A percentile compares a stretch with the other conserved stretches of the same genome.
These are phyloP conservation scores for Aspergillus phoenicis DNA, from an alignment of 2,329 filamentous ascomycete genomes.

Conservation along the genomic window DNA sequence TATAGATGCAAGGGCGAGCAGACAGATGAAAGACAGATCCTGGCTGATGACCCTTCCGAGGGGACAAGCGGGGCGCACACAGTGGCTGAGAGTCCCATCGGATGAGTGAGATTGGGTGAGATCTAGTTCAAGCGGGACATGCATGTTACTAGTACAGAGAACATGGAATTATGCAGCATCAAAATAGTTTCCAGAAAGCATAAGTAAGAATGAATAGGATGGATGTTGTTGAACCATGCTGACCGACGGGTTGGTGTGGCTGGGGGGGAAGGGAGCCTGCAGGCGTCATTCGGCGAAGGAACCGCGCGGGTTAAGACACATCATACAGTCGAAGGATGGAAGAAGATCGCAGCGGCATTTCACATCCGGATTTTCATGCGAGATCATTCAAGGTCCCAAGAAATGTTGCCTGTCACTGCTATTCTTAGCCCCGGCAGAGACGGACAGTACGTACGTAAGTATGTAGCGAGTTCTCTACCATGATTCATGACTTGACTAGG, in stretches of 20 bases:
- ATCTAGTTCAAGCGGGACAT: too few relatives aligned
- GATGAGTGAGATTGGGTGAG: too few relatives aligned
- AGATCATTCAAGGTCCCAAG: background rate
- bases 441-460: background rate
- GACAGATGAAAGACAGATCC: background rate
- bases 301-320: too few relatives aligned
- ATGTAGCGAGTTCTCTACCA: background rate
- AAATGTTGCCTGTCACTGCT: conserved; percentile 8
- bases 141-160: too few relatives aligned
- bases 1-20: background rate
- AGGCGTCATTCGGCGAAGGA: too few relatives aligned
- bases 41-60: background rate
- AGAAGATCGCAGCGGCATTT: background rate
- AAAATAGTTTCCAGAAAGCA: background rate
- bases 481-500: background rate
- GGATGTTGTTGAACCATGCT: background rate
- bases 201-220: background rate
- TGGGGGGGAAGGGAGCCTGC: background rate
- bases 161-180: too few relatives aligned
- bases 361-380: background rate
- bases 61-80: background rate
- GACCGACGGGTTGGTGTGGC: background rate
- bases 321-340: conserved; percentile 2
- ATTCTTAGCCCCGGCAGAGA: background rate
- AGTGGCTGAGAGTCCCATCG: background rate